These are phyloP conservation scores for Tremella mesenterica DNA, from an alignment of 768 basidiomycete species.

Conservation along the genomic window DNA sequence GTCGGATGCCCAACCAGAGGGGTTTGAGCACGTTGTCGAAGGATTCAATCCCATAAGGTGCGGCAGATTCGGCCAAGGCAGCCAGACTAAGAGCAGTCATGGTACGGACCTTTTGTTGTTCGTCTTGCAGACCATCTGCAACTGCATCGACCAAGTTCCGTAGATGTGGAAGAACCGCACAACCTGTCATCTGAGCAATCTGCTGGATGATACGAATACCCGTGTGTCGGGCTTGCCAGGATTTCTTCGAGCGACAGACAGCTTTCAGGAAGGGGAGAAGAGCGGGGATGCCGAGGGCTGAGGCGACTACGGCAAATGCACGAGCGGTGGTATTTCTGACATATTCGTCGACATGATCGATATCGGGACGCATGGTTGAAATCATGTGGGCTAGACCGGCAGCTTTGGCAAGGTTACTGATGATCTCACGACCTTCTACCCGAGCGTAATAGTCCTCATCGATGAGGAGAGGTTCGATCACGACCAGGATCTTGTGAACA, in stretches of 20 bases:
- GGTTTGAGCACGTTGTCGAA: constrained; percentile 96
- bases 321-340: constrained; percentile 98
- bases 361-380: constrained; percentile 99
- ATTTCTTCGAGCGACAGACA: constrained; percentile 97
- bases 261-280: constrained; percentile 97
- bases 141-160: constrained; percentile 95
- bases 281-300: constrained; percentile 94
- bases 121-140: constrained; percentile 82
- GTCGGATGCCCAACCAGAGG: constrained; percentile 84
- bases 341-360: constrained; percentile 98
- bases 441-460: constrained; percentile 78
- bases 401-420: constrained; percentile 95
- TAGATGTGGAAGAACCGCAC: constrained; percentile 91
- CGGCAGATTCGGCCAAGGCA: constrained; percentile 90
- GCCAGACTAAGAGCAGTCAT: constrained; percentile 90
- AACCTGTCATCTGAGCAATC: constrained; percentile 99
- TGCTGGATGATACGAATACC: constrained; percentile 99
- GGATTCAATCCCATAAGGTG: constrained; percentile 98
- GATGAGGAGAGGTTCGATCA: constrained; percentile 96
- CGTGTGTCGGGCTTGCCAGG: constrained; percentile 98
- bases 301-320: constrained; percentile 97
- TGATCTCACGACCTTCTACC: constrained; percentile 98
- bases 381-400: constrained; percentile 99
- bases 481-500: constrained; percentile 98
- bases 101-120: constrained; percentile 91